Conservation (phyloP, 768 basidiomycete species). For the Tubosaeta brunneosetosa region DNA sequence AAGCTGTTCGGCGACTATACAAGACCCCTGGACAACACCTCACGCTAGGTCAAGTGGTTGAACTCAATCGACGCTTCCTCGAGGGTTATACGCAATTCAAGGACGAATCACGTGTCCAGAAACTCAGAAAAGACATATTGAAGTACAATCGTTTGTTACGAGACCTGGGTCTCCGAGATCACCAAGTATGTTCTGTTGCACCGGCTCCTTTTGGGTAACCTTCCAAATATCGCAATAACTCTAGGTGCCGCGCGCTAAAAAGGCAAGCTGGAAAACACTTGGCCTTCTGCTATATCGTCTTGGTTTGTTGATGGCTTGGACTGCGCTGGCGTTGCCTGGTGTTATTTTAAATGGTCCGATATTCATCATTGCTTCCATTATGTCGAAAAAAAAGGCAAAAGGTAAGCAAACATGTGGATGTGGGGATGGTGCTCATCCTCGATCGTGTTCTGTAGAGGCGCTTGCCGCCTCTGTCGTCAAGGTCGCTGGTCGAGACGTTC, state of each 20-base stretch:
- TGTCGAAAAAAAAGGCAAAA: slow-evolving; percentile 86
- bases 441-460: slow-evolving; percentile 56
- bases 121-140: slow-evolving; percentile 72
- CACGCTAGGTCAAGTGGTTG: slow-evolving; percentile 92
- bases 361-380: slow-evolving; percentile 83
- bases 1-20: slow-evolving; percentile 90
- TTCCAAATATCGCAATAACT: background rate
- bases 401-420: slow-evolving; percentile 38
- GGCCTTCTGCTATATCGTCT: slow-evolving; percentile 81
- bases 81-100: slow-evolving; percentile 92
- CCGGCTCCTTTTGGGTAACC: background rate
- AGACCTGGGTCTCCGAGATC: slow-evolving; percentile 89
- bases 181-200: slow-evolving; percentile 55
- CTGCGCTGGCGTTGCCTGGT: slow-evolving; percentile 82
- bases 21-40: slow-evolving; percentile 92
- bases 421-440: background rate
- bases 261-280: slow-evolving; percentile 81
- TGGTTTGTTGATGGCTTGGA: slow-evolving; percentile 74
- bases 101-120: slow-evolving; percentile 84
- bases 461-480: slow-evolving; percentile 94
- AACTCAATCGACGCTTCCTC: slow-evolving; percentile 87
- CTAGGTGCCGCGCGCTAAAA: slow-evolving; percentile 83
- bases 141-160: slow-evolving; percentile 86
- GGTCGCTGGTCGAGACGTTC: slow-evolving; percentile 92
- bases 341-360: slow-evolving; percentile 90